Evolutionary conservation across 2,329 filamentous ascomycete genomes (phyloP), one percentile per base, ranked within the genome.

Genomic region (Talaromyces sp.): DNA sequence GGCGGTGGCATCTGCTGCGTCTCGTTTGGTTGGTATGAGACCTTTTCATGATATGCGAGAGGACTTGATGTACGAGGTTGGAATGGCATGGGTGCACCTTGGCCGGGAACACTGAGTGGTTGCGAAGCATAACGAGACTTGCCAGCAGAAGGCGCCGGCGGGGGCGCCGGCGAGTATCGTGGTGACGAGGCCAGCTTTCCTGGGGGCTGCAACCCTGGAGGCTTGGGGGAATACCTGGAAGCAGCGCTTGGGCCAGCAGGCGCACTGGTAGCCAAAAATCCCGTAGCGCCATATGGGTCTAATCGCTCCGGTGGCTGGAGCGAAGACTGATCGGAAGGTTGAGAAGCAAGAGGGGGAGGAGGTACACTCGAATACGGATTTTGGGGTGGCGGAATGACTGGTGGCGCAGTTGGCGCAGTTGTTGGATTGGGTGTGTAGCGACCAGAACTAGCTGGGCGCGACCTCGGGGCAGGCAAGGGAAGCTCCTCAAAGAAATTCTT

Each of bases 401-500:
- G 54, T 10, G 57, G 41, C 13, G 56, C 43, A 42, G 63, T 54
- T 29, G 65, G 56, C 17, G 61, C 55, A 30, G 63, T 63, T 47
- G 62, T 65, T 10, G 70, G 66, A 35, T 70, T 68, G 40, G 75
- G 71, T 37, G 71, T 69, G 58, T 76, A 75, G 51, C 75, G 71
- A 5, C 73, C 75, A 19, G 70, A 65, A 50, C 67, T 74, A 20
- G 80, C 78, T 16, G 85, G 82, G 22, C 86, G 82, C n/a, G 85
- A 81, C 65, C 80, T 86, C 3, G 82, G 72, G 1, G 80, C 71
- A 47, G 87, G 61, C 52, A 63, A 71, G 1, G 89, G 89, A 19
- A 93, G 77, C 49, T 93, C 89, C 70, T 92, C 89, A 60, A 91
- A 93, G 69, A 93, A 93, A 61, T 81, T 85, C 54, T 73, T 73